Percentiles rank a stretch among this genome's conserved stretches.
Conservation (phyloP, 2,329 filamentous ascomycete species). For the Monosporascus sp. region DNA sequence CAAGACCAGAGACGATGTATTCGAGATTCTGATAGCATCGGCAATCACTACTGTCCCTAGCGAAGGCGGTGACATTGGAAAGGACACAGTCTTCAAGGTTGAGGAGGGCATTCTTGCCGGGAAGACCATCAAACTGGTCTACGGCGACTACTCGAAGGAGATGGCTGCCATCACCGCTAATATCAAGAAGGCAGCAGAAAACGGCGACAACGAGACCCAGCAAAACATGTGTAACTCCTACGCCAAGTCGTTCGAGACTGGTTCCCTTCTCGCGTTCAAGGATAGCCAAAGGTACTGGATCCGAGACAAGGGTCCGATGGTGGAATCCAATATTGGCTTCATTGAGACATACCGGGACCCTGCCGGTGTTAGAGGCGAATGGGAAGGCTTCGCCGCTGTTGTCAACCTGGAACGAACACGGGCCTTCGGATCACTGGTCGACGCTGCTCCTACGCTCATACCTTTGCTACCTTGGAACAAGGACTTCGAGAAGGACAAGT, state of each 20-base stretch:
- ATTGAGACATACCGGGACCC: constrained; percentile 84
- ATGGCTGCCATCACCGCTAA: constrained; percentile 65
- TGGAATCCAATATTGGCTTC: constrained; percentile 79
- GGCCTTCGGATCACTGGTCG: constrained; percentile 81
- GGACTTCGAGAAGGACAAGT: constrained; percentile 94
- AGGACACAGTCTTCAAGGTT: constrained; percentile 56
- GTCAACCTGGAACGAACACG: constrained; percentile 88
- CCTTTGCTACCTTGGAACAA: constrained; percentile 82
- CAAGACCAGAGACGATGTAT: constrained; percentile 60
- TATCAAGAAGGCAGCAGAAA: constrained; percentile 62
- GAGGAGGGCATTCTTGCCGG: constrained; percentile 56
- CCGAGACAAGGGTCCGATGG: constrained; percentile 71
- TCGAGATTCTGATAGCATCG: constrained; percentile 71
- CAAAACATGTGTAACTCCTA: constrained; percentile 55
- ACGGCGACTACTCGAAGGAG: constrained; percentile 68
- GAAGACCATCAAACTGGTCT: constrained; percentile 65
- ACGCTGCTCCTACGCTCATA: constrained; percentile 75
- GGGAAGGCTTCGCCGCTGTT: constrained; percentile 77
- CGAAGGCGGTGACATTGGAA: constrained; percentile 64
- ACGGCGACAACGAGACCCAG: constrained; percentile 69
- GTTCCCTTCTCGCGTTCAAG: constrained; percentile 73
- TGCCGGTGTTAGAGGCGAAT: constrained; percentile 74
- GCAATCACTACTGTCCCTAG: constrained; percentile 54
- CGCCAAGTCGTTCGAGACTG: constrained; percentile 66
- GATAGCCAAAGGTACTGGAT: constrained; percentile 79